Percentiles rank a stretch among this genome's conserved stretches.
phyloP scores from a whole-genome alignment of 1,139 yeast genomes.

The Kurtzmaniella quercitrusa region DNA sequence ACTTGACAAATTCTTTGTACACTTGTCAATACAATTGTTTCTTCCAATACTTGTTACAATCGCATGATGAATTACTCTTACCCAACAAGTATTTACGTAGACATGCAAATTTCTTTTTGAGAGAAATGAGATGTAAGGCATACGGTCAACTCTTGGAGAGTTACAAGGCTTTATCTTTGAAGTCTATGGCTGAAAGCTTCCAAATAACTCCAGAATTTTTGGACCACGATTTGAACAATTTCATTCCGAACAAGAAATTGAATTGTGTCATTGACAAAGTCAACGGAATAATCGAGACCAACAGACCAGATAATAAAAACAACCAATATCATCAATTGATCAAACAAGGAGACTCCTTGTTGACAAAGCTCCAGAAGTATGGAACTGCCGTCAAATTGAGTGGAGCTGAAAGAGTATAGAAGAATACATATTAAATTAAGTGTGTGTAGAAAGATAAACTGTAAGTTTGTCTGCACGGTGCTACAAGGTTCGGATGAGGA shows the following conservation, averaged over 20 bases:
- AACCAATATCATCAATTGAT: slow-evolving; percentile 86
- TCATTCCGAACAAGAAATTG: slow-evolving; percentile 88
- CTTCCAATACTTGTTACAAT: slow-evolving; percentile 73
- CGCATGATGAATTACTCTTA: slow-evolving; percentile 68
- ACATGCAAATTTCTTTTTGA: slow-evolving; percentile 78
- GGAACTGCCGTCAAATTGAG: slow-evolving; percentile 96
- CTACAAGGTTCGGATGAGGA: too few species aligned
- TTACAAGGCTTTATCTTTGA: slow-evolving; percentile 82
- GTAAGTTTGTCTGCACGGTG: too few species aligned
- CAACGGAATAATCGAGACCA: slow-evolving; percentile 92
- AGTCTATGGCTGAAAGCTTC: slow-evolving; percentile 92
- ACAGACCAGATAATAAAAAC: slow-evolving; percentile 93
- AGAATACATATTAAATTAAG: background rate
- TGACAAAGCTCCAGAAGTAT: slow-evolving; percentile 92
- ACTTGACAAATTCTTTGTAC: slow-evolving; percentile 82
- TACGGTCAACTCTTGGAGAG: slow-evolving; percentile 92
- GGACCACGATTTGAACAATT: slow-evolving; percentile 77
- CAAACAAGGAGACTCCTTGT: slow-evolving; percentile 86
- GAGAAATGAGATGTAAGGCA: slow-evolving; percentile 95
- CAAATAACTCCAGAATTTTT: slow-evolving; percentile 83
- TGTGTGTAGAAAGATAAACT: too few species aligned
- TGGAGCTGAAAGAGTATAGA: slow-evolving; percentile 70
- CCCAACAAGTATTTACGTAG: slow-evolving; percentile 72
- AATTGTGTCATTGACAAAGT: slow-evolving; percentile 96
- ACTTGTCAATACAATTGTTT: slow-evolving; percentile 83